Percentiles rank a stretch among this genome's conserved stretches.
phyloP scores from a whole-genome alignment of 192 early-diverging fungal species.

The Fimicolochytrium jonesii region DNA sequence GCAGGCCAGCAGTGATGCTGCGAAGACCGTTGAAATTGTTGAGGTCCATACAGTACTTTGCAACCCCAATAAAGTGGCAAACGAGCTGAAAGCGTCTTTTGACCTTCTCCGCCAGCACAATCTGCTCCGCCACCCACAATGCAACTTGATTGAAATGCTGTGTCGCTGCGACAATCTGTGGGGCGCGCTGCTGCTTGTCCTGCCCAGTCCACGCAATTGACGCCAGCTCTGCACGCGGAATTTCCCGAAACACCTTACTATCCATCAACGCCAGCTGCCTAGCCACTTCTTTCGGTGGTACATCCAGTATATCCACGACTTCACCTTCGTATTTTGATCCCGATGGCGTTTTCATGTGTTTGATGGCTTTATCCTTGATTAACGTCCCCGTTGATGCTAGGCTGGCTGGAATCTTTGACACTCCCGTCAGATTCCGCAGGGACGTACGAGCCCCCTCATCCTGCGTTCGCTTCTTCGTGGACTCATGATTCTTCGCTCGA shows the following conservation, averaged over 20 bases:
- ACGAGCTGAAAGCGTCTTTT: slow-evolving; percentile 33
- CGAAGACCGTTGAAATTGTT: slow-evolving; percentile 39
- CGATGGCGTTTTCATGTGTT: slow-evolving; percentile 19
- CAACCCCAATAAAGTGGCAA: slow-evolving; percentile 37
- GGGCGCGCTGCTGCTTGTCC: slow-evolving; percentile 27
- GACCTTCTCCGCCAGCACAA: slow-evolving; percentile 27
- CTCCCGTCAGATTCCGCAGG: background rate
- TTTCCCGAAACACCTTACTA: slow-evolving; percentile 27
- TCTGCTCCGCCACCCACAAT: slow-evolving; percentile 37
- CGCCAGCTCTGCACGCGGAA: slow-evolving; percentile 33
- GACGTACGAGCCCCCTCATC: slow-evolving; percentile 9
- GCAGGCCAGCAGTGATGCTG: slow-evolving; percentile 37
- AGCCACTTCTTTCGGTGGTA: slow-evolving; percentile 31
- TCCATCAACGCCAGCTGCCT: slow-evolving; percentile 35
- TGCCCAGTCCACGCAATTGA: slow-evolving; percentile 35
- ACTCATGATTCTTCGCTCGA: background rate
- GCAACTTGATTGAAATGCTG: slow-evolving; percentile 42
- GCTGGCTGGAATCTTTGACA: slow-evolving; percentile 3
- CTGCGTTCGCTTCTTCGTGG: background rate
- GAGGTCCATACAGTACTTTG: slow-evolving; percentile 35
- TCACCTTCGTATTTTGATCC: slow-evolving; percentile 11
- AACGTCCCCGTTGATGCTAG: slow-evolving; percentile 15
- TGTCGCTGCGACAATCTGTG: slow-evolving; percentile 35
- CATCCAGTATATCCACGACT: slow-evolving; percentile 19
- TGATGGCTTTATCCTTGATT: slow-evolving; percentile 17